Evolutionary conservation across 2,329 filamentous ascomycete species (phyloP).

Genomic region (Camillea tinctor): DNA sequence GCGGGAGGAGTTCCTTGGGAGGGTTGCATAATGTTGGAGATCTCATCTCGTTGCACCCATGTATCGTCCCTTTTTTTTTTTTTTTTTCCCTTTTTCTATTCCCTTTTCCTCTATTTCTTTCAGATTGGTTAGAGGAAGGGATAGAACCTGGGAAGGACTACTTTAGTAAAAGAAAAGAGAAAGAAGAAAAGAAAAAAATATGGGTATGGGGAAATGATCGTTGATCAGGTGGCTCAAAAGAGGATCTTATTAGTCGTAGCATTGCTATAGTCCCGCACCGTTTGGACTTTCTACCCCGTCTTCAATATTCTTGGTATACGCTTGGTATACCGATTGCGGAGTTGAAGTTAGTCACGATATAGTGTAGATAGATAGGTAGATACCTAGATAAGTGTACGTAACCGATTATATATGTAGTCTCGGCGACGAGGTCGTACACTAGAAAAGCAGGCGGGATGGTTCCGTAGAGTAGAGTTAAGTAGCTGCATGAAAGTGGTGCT

Average conservation of each 20-base stretch:
- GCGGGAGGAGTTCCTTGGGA: neutral
- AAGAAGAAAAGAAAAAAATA: neutral
- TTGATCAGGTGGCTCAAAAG: neutral
- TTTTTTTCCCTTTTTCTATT: neutral
- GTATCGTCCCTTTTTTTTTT: neutral
- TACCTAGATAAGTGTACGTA: too few relatives aligned
- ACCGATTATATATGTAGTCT: neutral
- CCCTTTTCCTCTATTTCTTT: neutral
- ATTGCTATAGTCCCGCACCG: neutral
- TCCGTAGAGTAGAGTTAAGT: too few relatives aligned
- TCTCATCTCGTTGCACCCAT: neutral
- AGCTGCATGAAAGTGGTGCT: neutral
- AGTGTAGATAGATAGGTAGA: too few relatives aligned
- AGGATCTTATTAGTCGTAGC: neutral
- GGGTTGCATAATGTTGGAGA: neutral
- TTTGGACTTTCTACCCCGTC: neutral
- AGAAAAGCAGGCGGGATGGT: neutral
- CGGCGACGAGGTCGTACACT: neutral
- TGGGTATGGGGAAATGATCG: neutral
- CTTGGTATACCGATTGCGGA: neutral
- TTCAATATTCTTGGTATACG: neutral
- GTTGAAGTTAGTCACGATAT: neutral
- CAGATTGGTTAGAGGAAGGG: too few relatives aligned
- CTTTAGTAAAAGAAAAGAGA: neutral
- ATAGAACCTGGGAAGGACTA: too few relatives aligned